Conservation (phyloP, 345 rosid species). For the Lagerstroemia speciosa region DNA sequence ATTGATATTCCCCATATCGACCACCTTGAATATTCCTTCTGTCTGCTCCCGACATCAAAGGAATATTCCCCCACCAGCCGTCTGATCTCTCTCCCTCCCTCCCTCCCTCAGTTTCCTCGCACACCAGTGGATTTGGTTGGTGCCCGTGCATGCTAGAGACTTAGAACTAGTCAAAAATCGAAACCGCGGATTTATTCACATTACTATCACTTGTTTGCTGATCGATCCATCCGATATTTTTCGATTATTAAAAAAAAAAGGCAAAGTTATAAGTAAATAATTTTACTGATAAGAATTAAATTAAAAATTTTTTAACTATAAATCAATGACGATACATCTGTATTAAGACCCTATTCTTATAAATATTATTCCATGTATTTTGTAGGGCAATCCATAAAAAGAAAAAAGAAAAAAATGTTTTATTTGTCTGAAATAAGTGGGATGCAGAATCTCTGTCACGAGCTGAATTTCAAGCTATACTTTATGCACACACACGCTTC, state of each 20-base stretch:
- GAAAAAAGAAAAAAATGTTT: too few species aligned
- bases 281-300: too few species aligned
- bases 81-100: not conserved
- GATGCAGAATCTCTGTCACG: not conserved
- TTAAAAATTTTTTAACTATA: too few species aligned
- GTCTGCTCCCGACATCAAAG: constrained; percentile 24
- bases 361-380: too few species aligned
- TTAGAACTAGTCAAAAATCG: constrained; percentile 14
- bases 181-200: constrained; percentile 9
- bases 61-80: constrained; percentile 25
- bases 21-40: constrained; percentile 61
- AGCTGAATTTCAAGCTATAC: not conserved
- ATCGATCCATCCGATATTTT: not conserved
- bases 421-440: too few species aligned
- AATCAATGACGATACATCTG: too few species aligned
- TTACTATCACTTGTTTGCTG: not conserved
- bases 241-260: not conserved
- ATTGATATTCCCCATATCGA: constrained; percentile 28
- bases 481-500: not conserved
- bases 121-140: not conserved
- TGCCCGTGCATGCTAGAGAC: not conserved
- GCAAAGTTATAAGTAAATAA: too few species aligned
- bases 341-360: too few species aligned
- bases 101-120: too few species aligned
- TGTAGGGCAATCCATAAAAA: too few species aligned